Percentiles rank a stretch among this genome's conserved stretches.
These are phyloP conservation scores for Claviceps fusiformis DNA, from an alignment of 2,329 filamentous ascomycete species.

Conservation along the genomic window DNA sequence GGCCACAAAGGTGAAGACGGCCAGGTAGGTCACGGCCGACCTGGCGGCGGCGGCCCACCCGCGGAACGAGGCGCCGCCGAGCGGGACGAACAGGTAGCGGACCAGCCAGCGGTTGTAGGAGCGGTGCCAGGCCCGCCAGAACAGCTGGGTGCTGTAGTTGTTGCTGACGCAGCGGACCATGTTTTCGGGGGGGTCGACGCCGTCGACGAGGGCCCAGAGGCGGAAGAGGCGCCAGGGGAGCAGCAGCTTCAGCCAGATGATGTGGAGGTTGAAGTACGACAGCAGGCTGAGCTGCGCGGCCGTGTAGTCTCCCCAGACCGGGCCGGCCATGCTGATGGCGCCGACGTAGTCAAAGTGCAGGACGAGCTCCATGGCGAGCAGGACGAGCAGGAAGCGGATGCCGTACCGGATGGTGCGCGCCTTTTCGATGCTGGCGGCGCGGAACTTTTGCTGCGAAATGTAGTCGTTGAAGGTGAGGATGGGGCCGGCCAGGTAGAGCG, in stretches of 20 bases:
- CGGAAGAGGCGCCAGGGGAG: slow-evolving; percentile 98
- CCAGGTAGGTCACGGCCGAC: slow-evolving; percentile 60
- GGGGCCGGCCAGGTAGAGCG: slow-evolving; percentile 82
- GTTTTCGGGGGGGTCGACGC: slow-evolving; percentile 91
- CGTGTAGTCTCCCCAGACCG: slow-evolving; percentile 72
- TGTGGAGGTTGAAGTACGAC: slow-evolving; percentile 88
- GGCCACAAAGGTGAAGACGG: slow-evolving; percentile 92
- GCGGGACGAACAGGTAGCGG: slow-evolving; percentile 83
- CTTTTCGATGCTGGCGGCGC: slow-evolving; percentile 53
- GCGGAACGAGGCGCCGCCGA: slow-evolving; percentile 55
- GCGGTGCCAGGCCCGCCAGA: slow-evolving; percentile 95
- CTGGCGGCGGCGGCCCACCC: slow-evolving; percentile 33
- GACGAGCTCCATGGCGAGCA: slow-evolving; percentile 82
- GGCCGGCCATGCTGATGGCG: slow-evolving; percentile 71
- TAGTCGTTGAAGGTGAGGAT: slow-evolving; percentile 98
- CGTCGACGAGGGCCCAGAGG: slow-evolving; percentile 84
- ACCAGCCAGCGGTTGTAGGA: slow-evolving; percentile 91
- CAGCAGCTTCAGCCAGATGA: slow-evolving; percentile 95
- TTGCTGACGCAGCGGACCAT: slow-evolving; percentile 95
- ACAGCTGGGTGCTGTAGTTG: slow-evolving; percentile 80
- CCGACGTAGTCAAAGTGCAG: slow-evolving; percentile 89
- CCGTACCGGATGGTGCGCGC: slow-evolving; percentile 67
- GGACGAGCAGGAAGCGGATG: slow-evolving; percentile 63
- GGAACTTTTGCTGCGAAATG: slow-evolving; percentile 70
- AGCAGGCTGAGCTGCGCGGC: slow-evolving; percentile 80